Evolutionary conservation across 257 asterid species (phyloP).

Genomic region (Perilla frutescens): DNA sequence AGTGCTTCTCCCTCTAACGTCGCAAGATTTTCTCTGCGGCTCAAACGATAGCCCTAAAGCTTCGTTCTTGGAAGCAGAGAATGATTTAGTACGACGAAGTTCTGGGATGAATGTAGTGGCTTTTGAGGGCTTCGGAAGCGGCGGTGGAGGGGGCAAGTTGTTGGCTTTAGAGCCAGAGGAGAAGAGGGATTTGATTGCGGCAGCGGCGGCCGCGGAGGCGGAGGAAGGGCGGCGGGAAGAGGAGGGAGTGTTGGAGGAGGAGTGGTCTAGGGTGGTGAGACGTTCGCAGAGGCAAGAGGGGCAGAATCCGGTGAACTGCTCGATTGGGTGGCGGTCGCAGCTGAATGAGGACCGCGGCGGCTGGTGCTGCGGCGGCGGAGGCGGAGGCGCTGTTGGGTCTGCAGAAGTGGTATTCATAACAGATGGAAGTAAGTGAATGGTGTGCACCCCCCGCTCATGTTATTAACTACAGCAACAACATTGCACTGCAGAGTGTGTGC

Average conservation of each 20-base stretch:
- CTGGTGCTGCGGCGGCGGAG: conserved; percentile 67
- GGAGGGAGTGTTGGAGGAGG: conserved; percentile 66
- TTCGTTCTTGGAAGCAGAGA: conserved; percentile 86
- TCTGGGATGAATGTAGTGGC: conserved; percentile 64
- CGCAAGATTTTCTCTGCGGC: conserved; percentile 90
- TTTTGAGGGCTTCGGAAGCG: conserved; percentile 51
- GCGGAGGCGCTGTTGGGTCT: conserved; percentile 86
- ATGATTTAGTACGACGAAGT: conserved; percentile 84
- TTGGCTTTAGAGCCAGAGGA: conserved; percentile 38
- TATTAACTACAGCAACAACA: conserved; percentile 30
- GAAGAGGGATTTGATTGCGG: conserved; percentile 74
- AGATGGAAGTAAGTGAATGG: conserved; percentile 41
- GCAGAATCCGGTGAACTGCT: conserved; percentile 83
- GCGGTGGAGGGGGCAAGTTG: conserved; percentile 48
- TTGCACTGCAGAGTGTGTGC: conserved; percentile 27
- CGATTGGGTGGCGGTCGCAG: conserved; percentile 85
- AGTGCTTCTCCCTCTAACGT: conserved; percentile 76
- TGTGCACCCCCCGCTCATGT: conserved; percentile 56
- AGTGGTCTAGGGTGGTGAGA: conserved; percentile 71
- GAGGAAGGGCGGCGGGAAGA: conserved; percentile 83
- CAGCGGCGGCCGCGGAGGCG: conserved; percentile 66
- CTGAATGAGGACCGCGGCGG: conserved; percentile 91
- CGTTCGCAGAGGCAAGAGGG: conserved; percentile 93
- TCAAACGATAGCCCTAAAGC: conserved; percentile 64
- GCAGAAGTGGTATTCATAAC: conserved; percentile 79